phyloP scores from a whole-genome alignment of 768 basidiomycete species.

The Kwoniella sp. region DNA sequence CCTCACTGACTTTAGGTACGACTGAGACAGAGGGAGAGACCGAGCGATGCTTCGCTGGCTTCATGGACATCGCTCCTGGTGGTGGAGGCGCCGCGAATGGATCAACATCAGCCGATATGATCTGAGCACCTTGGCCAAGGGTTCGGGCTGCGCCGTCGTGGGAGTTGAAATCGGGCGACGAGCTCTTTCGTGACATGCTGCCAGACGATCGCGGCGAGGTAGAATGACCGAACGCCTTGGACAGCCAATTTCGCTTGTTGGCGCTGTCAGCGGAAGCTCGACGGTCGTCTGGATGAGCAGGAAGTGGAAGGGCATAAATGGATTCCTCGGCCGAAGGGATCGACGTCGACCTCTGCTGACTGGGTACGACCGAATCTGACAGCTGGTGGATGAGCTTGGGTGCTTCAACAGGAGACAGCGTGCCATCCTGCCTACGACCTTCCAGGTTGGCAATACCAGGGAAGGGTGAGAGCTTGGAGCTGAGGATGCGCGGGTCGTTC shows the following conservation, averaged over 20 bases:
- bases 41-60: constrained; percentile 58
- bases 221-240: constrained; percentile 51
- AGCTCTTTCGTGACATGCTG: constrained; percentile 35
- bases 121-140: constrained; percentile 44
- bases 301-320: constrained; percentile 39
- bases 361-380: constrained; percentile 51
- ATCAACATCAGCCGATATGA: constrained; percentile 66
- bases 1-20: constrained; percentile 48
- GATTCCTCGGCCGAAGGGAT: constrained; percentile 22
- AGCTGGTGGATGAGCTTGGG: constrained; percentile 48
- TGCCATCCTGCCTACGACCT: constrained; percentile 22
- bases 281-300: constrained; percentile 12
- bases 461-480: constrained; percentile 84
- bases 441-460: constrained; percentile 77
- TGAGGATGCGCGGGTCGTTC: constrained; percentile 71
- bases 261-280: constrained; percentile 43
- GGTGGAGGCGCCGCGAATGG: constrained; percentile 66
- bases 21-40: constrained; percentile 49
- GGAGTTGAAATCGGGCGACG: constrained; percentile 19
- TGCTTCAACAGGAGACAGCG: background rate
- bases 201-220: constrained; percentile 37
- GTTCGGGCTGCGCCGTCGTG: background rate
- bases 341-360: constrained; percentile 28
- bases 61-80: constrained; percentile 61
- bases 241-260: constrained; percentile 54